Conservation (phyloP, 192 early-diverging fungal species). For the Pilaira anomala region DNA sequence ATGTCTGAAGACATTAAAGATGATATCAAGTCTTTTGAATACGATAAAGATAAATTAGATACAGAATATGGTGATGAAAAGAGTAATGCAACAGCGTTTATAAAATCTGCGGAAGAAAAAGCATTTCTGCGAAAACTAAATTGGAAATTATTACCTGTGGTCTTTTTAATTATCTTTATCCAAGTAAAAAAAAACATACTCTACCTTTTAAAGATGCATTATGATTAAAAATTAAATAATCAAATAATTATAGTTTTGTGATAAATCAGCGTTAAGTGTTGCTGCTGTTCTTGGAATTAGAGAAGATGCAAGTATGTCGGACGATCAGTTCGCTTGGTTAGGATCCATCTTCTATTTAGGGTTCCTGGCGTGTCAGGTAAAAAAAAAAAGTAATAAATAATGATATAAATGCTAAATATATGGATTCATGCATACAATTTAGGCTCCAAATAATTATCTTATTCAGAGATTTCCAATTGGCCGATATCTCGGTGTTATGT, state of each 20-base stretch:
- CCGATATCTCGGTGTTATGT: conserved; percentile 13
- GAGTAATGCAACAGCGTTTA: neutral
- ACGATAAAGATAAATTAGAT: neutral
- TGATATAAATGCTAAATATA: neutral
- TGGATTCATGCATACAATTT: neutral
- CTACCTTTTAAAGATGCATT: no score
- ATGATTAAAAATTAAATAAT: neutral
- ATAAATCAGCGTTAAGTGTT: conserved; percentile 15
- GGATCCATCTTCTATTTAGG: conserved; percentile 24
- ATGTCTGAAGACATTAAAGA: neutral
- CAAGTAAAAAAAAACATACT: neutral
- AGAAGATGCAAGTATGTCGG: conserved; percentile 2
- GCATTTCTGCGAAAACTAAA: conserved; percentile 1
- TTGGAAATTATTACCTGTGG: neutral
- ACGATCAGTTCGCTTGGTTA: conserved; percentile 7
- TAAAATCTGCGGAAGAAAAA: conserved; percentile 9
- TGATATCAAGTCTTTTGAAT: neutral
- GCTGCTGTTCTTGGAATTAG: conserved; percentile 21
- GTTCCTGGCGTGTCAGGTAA: conserved; percentile 15
- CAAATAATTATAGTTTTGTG: conserved; percentile 13
- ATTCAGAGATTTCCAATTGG: conserved; percentile 5
- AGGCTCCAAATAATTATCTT: conserved; percentile 12
- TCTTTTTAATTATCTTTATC: conserved; percentile 8
- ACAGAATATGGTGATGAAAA: neutral
- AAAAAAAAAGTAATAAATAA: neutral